Percentiles rank a stretch among this genome's conserved stretches.
phyloP scores from a whole-genome alignment of 148 eudicot genomes.

The Silene latifolia region DNA sequence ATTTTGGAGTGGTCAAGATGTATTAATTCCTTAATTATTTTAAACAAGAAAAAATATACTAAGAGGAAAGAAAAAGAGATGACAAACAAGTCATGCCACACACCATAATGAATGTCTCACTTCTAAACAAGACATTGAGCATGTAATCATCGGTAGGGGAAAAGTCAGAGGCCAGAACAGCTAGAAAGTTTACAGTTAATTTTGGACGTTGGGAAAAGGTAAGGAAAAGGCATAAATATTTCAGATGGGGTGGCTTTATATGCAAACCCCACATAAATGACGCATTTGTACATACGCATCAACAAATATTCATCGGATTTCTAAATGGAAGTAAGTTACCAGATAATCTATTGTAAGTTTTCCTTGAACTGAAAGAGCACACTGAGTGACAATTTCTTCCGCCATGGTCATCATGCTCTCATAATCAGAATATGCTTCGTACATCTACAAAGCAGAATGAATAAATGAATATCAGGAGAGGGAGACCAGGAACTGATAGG shows the following conservation, averaged over 20 bases:
- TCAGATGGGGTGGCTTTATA: neutral
- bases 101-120: neutral
- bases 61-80: neutral
- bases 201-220: neutral
- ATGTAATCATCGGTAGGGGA: neutral
- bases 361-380: slow-evolving; percentile 84
- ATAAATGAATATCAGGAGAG: slow-evolving; percentile 3
- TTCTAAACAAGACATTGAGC: neutral
- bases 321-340: slow-evolving; percentile 41
- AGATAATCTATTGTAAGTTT: slow-evolving; percentile 81
- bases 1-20: neutral
- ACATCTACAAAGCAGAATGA: slow-evolving; percentile 47
- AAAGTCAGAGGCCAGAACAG: neutral
- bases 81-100: neutral
- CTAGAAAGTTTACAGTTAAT: neutral
- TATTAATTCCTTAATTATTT: neutral
- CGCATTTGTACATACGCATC: neutral
- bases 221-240: neutral
- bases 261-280: neutral
- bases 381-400: slow-evolving; percentile 82
- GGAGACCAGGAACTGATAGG: neutral
- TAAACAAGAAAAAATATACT: neutral
- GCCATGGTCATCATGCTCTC: slow-evolving; percentile 95
- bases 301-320: neutral
- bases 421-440: slow-evolving; percentile 97